These are phyloP conservation scores for Aspergillus kassunensis DNA, from an alignment of 495 filamentous ascomycete genomes.

Conservation along the genomic window DNA sequence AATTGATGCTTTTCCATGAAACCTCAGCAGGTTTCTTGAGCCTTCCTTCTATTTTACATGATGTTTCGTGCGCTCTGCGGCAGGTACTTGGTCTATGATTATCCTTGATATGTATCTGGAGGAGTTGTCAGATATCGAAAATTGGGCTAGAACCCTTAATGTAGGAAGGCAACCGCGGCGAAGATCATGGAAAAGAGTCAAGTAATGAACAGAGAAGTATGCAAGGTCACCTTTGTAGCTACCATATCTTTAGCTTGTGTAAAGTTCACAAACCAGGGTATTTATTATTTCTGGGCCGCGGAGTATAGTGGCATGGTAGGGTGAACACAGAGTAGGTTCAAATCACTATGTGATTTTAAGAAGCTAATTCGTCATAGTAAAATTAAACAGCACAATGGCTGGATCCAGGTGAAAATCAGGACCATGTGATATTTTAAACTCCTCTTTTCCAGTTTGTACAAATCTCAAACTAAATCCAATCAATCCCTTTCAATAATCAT, in stretches of 20 bases:
- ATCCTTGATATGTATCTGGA: too few relatives aligned
- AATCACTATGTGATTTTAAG: too few relatives aligned
- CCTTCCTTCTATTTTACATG: too few relatives aligned
- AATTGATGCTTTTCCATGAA: too few relatives aligned
- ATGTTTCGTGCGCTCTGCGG: too few relatives aligned
- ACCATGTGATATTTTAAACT: background rate
- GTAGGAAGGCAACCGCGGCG: too few relatives aligned
- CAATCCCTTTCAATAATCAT: slow-evolving; percentile 39
- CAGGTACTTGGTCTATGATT: too few relatives aligned
- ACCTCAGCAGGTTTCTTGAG: too few relatives aligned
- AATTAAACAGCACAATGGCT: too few relatives aligned
- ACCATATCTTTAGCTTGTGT: slow-evolving; percentile 50
- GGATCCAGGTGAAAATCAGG: slow-evolving; percentile 1
- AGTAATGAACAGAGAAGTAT: background rate
- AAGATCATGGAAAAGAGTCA: background rate
- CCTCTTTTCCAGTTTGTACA: background rate
- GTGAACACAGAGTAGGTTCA: slow-evolving; percentile 15
- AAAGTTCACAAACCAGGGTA: slow-evolving; percentile 52
- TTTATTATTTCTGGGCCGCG: slow-evolving; percentile 50
- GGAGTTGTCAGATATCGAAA: too few relatives aligned
- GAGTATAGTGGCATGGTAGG: slow-evolving; percentile 48
- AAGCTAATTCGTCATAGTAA: too few relatives aligned
- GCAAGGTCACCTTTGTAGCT: slow-evolving; percentile 48
- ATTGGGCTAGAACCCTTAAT: too few relatives aligned
- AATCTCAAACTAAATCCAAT: background rate